Base-by-base conservation (phyloP, 352 stramenopile species). In the Phytophthora brassicae region DNA sequence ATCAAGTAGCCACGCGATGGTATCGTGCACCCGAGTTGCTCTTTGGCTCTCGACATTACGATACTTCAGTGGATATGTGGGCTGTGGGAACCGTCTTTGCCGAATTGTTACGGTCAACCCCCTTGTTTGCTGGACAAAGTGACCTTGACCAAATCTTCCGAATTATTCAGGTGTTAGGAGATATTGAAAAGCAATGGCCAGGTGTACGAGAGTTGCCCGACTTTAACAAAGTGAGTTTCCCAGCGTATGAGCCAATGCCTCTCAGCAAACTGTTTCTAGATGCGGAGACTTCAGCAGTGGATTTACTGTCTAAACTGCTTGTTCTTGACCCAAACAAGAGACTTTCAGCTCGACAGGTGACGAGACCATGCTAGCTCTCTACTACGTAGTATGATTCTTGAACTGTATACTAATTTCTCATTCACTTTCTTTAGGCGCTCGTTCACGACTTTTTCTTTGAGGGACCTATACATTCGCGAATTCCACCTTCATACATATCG, bases 101-200 rank as follows among this genome's bases (percentile, higher is more conserved):
- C 24, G 84, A 94, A 56, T 48, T 94, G 45, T 53, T 94, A 44
- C 68, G 74, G 26, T 58, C 74, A 16, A 76, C 76, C 17, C 79
- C 87, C 41, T 66, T 92, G 29, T 94, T 96, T 48, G 64, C 81
- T n/a, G 87, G 82, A 0, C 76, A 90, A 55, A 92, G 84, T 50
- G 82, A 94, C 62, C 81, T 94, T 33, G 84, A 94, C 56, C 84
- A 96, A 62, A 75, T 96, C 28, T 89, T 80, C 36, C 79, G 81
- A 28, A 66, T 96, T 28, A 61, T 89, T 29, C 77, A 92, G 43
- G 67, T 91, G 31, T 61, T 92, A 5, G 85, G 84, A 0, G 78
- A 75, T 20, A 73, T 82, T 0, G 75, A 82, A 42, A 65, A 63
- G 29, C 69, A 80, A 28, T 92, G 83, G 79, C 77, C 75, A 3